Evolutionary conservation across 106 monocot genomes (phyloP).

Genomic region (Dendrobium chrysotoxum): DNA sequence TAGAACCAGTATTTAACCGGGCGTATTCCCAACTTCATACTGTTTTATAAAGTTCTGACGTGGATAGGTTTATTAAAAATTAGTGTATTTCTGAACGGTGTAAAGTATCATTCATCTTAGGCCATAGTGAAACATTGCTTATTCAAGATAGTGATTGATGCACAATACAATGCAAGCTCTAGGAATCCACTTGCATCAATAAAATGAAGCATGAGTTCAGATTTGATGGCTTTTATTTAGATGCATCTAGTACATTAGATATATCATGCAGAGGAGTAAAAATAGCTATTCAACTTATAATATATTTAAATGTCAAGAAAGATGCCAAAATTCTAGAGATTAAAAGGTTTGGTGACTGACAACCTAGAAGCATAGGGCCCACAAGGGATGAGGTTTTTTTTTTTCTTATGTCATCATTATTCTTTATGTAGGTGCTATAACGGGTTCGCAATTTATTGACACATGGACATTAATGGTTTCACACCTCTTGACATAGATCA

Average conservation of each 20-base stretch:
- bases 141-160: not conserved
- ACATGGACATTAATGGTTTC: not conserved
- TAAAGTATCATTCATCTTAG: not conserved
- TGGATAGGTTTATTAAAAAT: not conserved
- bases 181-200: not conserved
- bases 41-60: not conserved
- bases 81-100: not conserved
- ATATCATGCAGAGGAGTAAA: not conserved
- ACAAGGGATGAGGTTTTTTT: not conserved
- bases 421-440: not conserved
- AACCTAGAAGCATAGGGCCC: not conserved
- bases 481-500: not conserved
- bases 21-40: not conserved
- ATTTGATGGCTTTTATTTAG: not conserved
- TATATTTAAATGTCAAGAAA: not conserved
- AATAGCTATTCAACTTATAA: not conserved
- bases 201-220: not conserved
- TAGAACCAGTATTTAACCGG: not conserved
- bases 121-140: not conserved
- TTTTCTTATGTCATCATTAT: not conserved
- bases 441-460: not conserved
- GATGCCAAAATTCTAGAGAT: not conserved
- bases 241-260: not conserved
- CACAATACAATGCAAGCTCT: not conserved
- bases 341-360: not conserved